These are phyloP conservation scores for Fusarium goolgardi DNA, from an alignment of 2,329 filamentous ascomycete species.

Conservation along the genomic window DNA sequence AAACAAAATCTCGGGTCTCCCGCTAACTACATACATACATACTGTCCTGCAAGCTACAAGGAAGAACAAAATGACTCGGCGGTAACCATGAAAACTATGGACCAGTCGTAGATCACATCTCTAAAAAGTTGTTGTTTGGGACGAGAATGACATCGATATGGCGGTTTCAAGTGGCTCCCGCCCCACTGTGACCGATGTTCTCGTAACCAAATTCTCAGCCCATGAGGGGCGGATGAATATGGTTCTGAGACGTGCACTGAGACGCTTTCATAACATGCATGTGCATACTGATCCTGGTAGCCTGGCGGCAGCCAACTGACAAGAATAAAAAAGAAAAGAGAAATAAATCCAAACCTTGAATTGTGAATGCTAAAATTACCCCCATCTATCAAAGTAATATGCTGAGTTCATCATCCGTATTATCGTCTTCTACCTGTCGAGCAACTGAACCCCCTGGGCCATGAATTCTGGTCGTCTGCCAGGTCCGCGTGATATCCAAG, in stretches of 20 bases:
- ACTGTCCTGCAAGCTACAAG: background rate
- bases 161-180: slow-evolving; percentile 45
- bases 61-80: slow-evolving; percentile 1
- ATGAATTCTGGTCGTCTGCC: slow-evolving; percentile 21
- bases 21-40: background rate
- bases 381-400: slow-evolving; percentile 26
- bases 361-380: background rate
- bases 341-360: background rate
- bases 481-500: slow-evolving; percentile 27
- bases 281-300: slow-evolving; percentile 22
- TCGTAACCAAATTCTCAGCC: slow-evolving; percentile 22
- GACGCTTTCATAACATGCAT: slow-evolving; percentile 22
- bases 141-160: slow-evolving; percentile 30
- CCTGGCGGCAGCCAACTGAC: background rate
- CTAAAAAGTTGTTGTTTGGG: slow-evolving; percentile 12
- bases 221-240: slow-evolving; percentile 34
- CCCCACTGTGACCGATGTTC: slow-evolving; percentile 39
- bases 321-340: background rate
- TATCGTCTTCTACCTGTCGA: slow-evolving; percentile 16
- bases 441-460: slow-evolving; percentile 24
- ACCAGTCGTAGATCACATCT: slow-evolving; percentile 26
- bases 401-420: slow-evolving; percentile 36
- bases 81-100: slow-evolving; percentile 2
- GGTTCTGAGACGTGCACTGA: slow-evolving; percentile 36
- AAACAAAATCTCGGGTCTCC: background rate